Base-by-base conservation (phyloP, 768 basidiomycete species). In the Psilocybe azurescens region DNA sequence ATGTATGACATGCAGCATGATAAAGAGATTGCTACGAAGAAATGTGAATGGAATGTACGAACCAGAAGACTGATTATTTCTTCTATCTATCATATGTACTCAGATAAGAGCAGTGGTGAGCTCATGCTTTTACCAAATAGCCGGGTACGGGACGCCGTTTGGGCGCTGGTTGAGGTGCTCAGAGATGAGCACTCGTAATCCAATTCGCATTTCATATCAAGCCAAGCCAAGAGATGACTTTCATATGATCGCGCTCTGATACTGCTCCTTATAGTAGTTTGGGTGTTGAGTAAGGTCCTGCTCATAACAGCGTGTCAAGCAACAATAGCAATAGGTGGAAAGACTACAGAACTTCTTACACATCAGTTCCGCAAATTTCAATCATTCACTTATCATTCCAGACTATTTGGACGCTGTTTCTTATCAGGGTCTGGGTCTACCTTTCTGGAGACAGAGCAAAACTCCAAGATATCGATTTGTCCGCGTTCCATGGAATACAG, bases 131-230 rank as follows among this genome's bases (percentile, higher is more conserved):
- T 30, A 33, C 5, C 51, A 10, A 14, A 14, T 20, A 53, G 36
- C n/a, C 52, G 52, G 52, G 32, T 32, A 28, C 28, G 41, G 41
- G 20, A 50, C 18, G 52, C 52, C 52, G 33, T 53, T 53, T 53
- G 52, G 18, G 52, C 52, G 52, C 52, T 53, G 52, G 52, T 11
- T 36, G 18, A 50, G 20, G 4, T 30, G 48, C 48, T 8, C 48
- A 24, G 18, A 24, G n/a, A 20, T 24, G 20, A 20, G 48, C n/a
- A 24, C 28, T 24, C 18, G 48, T 14, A 50, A 50, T 50, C 20
- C 28, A 24, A 11, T 50, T 10, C 48, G 48, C n/a, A 24, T 50
- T 50, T 24, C 28, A n/a, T 24, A 5, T 50, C n/a, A 24, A 24
- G 48, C 48, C 48, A 50, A 50, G 48, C 18, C n/a, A n/a, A n/a